phyloP scores from a whole-genome alignment of 257 asterid species.

The Hygrophila difformis region DNA sequence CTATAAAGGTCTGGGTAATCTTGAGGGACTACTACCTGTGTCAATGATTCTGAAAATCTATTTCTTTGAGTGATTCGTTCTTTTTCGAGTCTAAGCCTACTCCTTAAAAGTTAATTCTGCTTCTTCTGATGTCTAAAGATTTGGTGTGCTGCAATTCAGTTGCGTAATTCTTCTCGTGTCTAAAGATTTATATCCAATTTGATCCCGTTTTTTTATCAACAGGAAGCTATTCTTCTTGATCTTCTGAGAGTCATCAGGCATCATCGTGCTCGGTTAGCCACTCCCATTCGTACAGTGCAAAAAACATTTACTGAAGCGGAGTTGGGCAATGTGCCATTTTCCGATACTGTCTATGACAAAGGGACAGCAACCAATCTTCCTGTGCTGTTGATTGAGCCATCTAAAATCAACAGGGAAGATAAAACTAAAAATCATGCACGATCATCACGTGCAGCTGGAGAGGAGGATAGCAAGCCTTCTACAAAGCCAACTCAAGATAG shows the following conservation, averaged over 20 bases:
- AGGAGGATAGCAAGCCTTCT: constrained; percentile 27
- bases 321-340: constrained; percentile 62
- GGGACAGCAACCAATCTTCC: constrained; percentile 62
- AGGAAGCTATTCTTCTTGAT: constrained; percentile 89
- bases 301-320: constrained; percentile 75
- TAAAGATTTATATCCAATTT: too few species aligned
- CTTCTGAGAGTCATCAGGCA: constrained; percentile 90
- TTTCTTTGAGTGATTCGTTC: too few species aligned
- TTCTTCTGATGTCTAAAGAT: too few species aligned
- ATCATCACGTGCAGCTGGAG: constrained; percentile 36
- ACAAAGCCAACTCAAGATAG: constrained; percentile 30
- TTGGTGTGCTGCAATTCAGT: too few species aligned
- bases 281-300: constrained; percentile 96
- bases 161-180: too few species aligned
- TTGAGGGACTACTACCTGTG: too few species aligned
- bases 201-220: constrained; percentile 22
- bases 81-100: too few species aligned
- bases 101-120: too few species aligned
- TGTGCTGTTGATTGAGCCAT: constrained; percentile 59
- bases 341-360: constrained; percentile 45
- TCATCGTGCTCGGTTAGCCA: constrained; percentile 94
- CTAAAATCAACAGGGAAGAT: constrained; percentile 77
- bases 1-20: too few species aligned
- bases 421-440: constrained; percentile 51
- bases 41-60: too few species aligned